Conservation (phyloP, 2,329 filamentous ascomycete species). For the Cordyceps farinosa region DNA sequence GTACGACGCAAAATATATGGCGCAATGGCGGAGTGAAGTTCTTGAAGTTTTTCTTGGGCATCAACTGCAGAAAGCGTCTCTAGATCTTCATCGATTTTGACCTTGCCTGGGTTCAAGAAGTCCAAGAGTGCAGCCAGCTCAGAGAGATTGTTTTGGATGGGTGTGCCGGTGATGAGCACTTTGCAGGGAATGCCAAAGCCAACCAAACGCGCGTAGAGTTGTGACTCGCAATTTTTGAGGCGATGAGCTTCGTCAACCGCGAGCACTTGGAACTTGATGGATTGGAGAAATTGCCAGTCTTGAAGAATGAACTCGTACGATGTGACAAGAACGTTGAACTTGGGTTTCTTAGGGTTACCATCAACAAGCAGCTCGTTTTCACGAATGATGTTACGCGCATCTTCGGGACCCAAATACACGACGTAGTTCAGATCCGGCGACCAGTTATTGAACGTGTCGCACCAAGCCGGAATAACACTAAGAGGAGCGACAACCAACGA, state of each 20-base stretch:
- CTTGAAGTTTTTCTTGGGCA: constrained; percentile 81
- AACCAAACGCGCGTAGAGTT: constrained; percentile 80
- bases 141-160: constrained; percentile 93
- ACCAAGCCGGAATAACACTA: constrained; percentile 97
- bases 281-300: constrained; percentile 78
- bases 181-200: constrained; percentile 86
- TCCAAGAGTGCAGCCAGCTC: constrained; percentile 91
- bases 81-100: constrained; percentile 87
- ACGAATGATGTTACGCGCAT: constrained; percentile 79
- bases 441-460: constrained; percentile 96
- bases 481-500: constrained; percentile 97
- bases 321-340: constrained; percentile 96
- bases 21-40: constrained; percentile 80
- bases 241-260: constrained; percentile 96
- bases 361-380: constrained; percentile 87
- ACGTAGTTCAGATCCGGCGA: constrained; percentile 95
- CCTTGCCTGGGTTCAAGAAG: constrained; percentile 93
- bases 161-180: constrained; percentile 92
- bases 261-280: constrained; percentile 96
- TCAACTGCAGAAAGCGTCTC: constrained; percentile 73
- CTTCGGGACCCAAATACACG: constrained; percentile 88
- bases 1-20: constrained; percentile 94
- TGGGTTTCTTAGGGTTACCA: constrained; percentile 81
- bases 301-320: constrained; percentile 95
- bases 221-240: constrained; percentile 92